Base-by-base conservation (phyloP, 345 rosid species). In the Acer yangbiense region DNA sequence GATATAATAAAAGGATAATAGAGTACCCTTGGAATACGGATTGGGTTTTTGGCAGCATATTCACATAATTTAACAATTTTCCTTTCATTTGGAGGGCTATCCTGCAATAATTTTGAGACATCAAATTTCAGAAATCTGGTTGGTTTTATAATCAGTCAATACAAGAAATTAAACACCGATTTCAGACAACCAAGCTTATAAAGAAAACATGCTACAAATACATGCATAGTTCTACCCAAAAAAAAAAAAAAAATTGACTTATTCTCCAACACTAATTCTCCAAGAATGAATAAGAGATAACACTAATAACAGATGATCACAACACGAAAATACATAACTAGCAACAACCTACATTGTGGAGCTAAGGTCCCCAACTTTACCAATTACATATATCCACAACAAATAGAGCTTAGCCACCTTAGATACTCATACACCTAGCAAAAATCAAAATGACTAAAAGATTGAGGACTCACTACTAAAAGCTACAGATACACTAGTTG, bases 11-110 rank as follows among this genome's bases (percentile, higher is more conserved):
- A 58, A 41, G 29, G 14, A 70, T 63, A 72, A 77, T 2, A n/a
- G 16, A 65, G 69, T 50, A 92, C 98, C 97, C 89, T 96, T 13
- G 99, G 99, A 71, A 96, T 96, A 64, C 97, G 91, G 68, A 88
- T 79, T 9, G 99, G 97, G 63, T 94, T 96, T 76, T 81, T 92
- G 0, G 97, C 93, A 82, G 98, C 99, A 85, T 96, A 96, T 87
- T 94, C 98, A 21, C 98, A 96, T 74, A 96, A 83, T 72, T 96
- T 96, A 14, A 84, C 83, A 69, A 96, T 92, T 78, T 91, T 96
- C 74, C 99, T 90, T 72, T 96, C 99, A 75, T 88, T 91, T 75
- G 91, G 84, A 64, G 82, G 80, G 67, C 83, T 89, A 87, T 94
- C 95, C 99, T 96, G 81, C 79, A 79, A 65, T 18, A 10, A n/a